Conservation (phyloP, 2,329 filamentous ascomycete genomes). For the Byssothecium circinans region DNA sequence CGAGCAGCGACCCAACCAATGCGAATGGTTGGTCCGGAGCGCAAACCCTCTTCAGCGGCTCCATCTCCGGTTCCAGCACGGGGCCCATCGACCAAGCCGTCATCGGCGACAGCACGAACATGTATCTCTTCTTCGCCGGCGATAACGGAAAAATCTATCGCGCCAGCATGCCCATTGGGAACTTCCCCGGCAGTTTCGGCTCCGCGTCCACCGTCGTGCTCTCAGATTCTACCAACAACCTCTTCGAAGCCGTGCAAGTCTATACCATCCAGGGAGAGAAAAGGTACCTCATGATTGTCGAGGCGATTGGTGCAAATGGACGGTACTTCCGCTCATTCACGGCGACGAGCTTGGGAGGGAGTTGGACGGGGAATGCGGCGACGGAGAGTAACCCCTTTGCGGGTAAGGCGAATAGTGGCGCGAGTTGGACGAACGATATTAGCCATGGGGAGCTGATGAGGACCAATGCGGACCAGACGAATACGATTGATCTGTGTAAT, state of each 20-base stretch:
- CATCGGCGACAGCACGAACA: conserved; percentile 62
- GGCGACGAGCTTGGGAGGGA: conserved; percentile 57
- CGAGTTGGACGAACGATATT: conserved; percentile 68
- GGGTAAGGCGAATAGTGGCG: conserved; percentile 67
- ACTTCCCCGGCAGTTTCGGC: conserved; percentile 65
- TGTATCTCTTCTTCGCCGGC: conserved; percentile 69
- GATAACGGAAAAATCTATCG: conserved; percentile 70
- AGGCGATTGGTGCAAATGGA: conserved; percentile 59
- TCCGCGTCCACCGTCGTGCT: conserved; percentile 53
- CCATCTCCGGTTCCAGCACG: conserved; percentile 54
- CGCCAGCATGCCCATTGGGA: conserved; percentile 62
- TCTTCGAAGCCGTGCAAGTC: conserved; percentile 69
- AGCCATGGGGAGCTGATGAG: conserved; percentile 66
- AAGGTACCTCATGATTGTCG: conserved; percentile 69
- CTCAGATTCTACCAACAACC: conserved; percentile 57
- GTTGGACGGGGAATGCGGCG: conserved; percentile 61
- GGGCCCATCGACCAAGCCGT: conserved; percentile 65
- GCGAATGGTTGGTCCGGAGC: conserved; percentile 59
- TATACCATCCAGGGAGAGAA: conserved; percentile 60
- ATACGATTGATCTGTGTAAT: conserved; percentile 65
- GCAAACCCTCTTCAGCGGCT: conserved; percentile 60
- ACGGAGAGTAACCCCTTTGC: conserved; percentile 63
- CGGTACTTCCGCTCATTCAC: conserved; percentile 70
- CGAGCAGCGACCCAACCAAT: conserved; percentile 60
- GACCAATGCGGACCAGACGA: conserved; percentile 61